Percentiles rank a stretch among this genome's conserved stretches.
Evolutionary conservation across 306 rosid genomes (phyloP).

Genomic region (Bauhinia variegata): DNA sequence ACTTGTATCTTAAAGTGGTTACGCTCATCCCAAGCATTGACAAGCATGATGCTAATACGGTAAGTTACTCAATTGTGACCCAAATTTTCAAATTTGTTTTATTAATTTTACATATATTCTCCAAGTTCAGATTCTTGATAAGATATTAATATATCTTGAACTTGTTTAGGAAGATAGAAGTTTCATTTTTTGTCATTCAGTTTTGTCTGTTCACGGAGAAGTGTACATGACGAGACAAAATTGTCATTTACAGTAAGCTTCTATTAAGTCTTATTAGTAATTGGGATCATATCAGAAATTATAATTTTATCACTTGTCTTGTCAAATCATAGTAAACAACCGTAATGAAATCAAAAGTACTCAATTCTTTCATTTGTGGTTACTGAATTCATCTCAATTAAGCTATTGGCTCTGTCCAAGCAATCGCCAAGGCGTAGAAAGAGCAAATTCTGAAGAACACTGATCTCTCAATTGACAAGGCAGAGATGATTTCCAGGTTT

Average conservation of each 20-base stretch:
- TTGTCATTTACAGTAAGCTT: constrained; percentile 23
- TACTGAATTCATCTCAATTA: constrained; percentile 68
- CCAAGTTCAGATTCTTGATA: constrained; percentile 20
- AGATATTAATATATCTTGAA: constrained; percentile 33
- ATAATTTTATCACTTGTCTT: constrained; percentile 4
- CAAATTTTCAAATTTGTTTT: constrained; percentile 24
- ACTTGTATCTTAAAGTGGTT: constrained; percentile 66
- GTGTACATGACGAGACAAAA: constrained; percentile 12
- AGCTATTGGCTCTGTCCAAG: constrained; percentile 89
- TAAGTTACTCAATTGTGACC: constrained; percentile 39
- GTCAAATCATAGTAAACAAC: constrained; percentile 15
- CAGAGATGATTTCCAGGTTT: constrained; percentile 65
- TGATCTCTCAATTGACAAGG: constrained; percentile 86
- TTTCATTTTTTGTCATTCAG: neutral
- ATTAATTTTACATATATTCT: constrained; percentile 25
- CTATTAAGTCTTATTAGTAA: constrained; percentile 11
- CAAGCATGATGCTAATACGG: constrained; percentile 85
- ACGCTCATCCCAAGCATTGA: constrained; percentile 80
- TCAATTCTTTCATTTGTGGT: constrained; percentile 36
- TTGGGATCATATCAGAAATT: too few relatives aligned
- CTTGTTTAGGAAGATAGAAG: constrained; percentile 3
- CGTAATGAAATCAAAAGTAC: neutral
- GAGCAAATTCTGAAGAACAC: constrained; percentile 77
- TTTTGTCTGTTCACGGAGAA: constrained; percentile 15
- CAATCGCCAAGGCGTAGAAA: constrained; percentile 76